Percentiles rank a stretch among this genome's conserved stretches.
Evolutionary conservation across 768 basidiomycete genomes (phyloP).

Genomic region (Tulasnella calospora): DNA sequence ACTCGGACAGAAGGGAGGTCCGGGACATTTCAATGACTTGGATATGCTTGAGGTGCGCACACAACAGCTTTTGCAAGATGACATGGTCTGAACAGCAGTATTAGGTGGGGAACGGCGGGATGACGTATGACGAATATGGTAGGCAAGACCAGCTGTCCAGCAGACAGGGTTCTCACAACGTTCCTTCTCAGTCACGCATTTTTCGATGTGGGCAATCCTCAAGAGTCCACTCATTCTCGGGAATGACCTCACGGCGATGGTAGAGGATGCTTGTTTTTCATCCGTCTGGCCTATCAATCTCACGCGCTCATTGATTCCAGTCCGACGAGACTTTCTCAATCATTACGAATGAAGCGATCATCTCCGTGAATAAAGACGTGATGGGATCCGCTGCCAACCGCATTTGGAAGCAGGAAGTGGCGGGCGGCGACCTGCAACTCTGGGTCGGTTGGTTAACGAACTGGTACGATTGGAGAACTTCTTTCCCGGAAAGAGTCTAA

Average conservation of each 20-base stretch:
- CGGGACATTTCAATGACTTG: conserved; percentile 49
- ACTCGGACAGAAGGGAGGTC: conserved; percentile 47
- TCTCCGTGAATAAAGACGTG: conserved; percentile 39
- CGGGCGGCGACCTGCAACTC: conserved; percentile 36
- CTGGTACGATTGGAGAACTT: conserved; percentile 32
- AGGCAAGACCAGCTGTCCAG: not conserved
- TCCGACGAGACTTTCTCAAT: conserved; percentile 39
- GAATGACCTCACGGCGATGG: conserved; percentile 41
- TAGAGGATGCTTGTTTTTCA: not conserved
- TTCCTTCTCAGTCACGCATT: conserved; percentile 40
- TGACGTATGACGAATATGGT: conserved; percentile 43
- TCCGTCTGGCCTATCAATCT: not conserved
- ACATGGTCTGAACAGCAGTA: not conserved
- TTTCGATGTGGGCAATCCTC: conserved; percentile 51
- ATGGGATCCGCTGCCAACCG: conserved; percentile 36
- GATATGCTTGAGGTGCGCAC: conserved; percentile 43
- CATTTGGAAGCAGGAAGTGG: conserved; percentile 37
- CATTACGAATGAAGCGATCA: conserved; percentile 41
- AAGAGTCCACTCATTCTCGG: conserved; percentile 47
- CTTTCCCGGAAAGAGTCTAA: not conserved
- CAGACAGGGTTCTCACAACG: not conserved
- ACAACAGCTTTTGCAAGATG: not conserved
- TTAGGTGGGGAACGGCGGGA: conserved; percentile 38
- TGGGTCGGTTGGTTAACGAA: conserved; percentile 38
- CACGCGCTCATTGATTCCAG: conserved; percentile 27